A percentile compares a stretch with the other conserved stretches of the same genome.
Conservation (phyloP, 306 rosid species). For the Inga leiocalycina region DNA sequence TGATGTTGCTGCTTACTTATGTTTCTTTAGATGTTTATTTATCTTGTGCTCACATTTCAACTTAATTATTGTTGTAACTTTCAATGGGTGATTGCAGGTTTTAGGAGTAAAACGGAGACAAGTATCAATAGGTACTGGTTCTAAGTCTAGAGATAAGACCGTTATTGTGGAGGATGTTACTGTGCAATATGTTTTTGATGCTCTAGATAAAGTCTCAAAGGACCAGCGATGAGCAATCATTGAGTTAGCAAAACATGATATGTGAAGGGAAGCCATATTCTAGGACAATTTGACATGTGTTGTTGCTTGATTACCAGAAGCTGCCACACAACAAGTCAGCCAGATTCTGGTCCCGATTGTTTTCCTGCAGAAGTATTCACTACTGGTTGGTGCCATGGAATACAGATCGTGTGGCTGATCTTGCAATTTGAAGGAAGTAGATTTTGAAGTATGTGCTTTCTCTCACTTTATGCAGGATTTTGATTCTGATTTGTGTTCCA, state of each 20-base stretch:
- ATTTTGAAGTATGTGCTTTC: background rate
- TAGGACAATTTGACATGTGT: background rate
- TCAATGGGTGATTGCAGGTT: conserved; percentile 57
- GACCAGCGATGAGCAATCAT: conserved; percentile 30
- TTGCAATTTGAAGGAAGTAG: background rate
- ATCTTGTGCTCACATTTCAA: background rate
- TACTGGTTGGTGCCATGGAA: background rate
- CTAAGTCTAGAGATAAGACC: conserved; percentile 87
- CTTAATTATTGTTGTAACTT: background rate
- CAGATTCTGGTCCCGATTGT: background rate
- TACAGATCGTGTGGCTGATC: background rate
- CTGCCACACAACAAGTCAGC: background rate
- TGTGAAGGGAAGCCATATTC: conserved; percentile 30
- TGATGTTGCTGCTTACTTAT: no score
- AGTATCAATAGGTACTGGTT: conserved; percentile 75
- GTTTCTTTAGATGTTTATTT: no score
- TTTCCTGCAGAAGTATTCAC: background rate
- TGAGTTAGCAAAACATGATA: conserved; percentile 1
- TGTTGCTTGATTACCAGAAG: background rate
- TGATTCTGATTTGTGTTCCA: background rate
- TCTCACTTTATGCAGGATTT: background rate
- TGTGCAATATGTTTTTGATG: conserved; percentile 64
- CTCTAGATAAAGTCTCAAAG: conserved; percentile 72
- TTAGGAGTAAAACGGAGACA: conserved; percentile 83
- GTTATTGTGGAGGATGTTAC: conserved; percentile 83